Evolutionary conservation across 2,329 filamentous ascomycete species (phyloP).

Genomic region (Ophiosphaerella herpotricha): DNA sequence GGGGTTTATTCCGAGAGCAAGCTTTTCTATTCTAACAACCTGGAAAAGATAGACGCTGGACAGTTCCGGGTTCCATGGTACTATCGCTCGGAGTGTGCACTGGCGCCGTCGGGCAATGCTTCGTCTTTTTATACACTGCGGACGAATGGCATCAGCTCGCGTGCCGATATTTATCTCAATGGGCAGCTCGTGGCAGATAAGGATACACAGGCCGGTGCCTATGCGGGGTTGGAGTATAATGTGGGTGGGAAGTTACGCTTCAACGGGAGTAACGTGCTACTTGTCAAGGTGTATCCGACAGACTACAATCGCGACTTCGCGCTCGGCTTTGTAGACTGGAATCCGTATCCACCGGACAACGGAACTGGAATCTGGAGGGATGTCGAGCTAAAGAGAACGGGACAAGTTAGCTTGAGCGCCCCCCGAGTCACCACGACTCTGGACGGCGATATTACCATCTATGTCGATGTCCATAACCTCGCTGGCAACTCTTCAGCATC

Average conservation of each 20-base stretch:
- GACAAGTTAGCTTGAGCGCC: conserved; percentile 47
- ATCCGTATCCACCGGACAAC: conserved; percentile 65
- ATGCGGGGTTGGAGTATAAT: conserved; percentile 61
- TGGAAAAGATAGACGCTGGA: conserved; percentile 51
- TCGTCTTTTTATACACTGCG: conserved; percentile 57
- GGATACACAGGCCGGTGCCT: conserved; percentile 59
- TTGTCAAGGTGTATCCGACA: conserved; percentile 61
- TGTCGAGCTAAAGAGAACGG: conserved; percentile 60
- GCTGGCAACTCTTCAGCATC: conserved; percentile 4
- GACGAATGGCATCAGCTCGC: conserved; percentile 64
- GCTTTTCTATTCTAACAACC: conserved; percentile 61
- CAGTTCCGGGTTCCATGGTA: conserved; percentile 63
- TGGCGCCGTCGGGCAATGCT: conserved; percentile 25
- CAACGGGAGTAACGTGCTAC: conserved; percentile 54
- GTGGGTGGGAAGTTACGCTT: conserved; percentile 51
- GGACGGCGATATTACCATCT: conserved; percentile 23
- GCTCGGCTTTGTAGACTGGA: conserved; percentile 66
- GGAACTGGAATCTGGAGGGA: conserved; percentile 67
- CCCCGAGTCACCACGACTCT: conserved; percentile 32
- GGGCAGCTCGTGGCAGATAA: conserved; percentile 57
- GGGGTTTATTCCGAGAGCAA: conserved; percentile 58
- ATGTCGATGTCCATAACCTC: conserved; percentile 28
- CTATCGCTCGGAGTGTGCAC: conserved; percentile 59
- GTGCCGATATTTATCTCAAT: conserved; percentile 65
- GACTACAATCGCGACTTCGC: conserved; percentile 64